Evolutionary conservation across 768 basidiomycete species (phyloP), one percentile per base, ranked within the genome.

Genomic region (Russula dissimulans): DNA sequence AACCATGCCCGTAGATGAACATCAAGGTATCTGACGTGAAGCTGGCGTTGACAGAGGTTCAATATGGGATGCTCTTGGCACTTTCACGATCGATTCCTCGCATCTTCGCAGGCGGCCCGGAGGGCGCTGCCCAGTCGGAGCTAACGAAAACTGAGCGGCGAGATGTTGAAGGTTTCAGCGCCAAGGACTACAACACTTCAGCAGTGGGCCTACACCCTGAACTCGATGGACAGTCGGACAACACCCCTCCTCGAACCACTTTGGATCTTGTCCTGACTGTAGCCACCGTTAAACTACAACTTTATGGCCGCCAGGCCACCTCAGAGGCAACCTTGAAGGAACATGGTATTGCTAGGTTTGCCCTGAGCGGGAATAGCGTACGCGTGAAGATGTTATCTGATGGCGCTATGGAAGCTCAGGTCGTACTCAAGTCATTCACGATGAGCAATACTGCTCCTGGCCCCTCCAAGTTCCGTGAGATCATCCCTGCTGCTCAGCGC

Each of bases 401-500:
- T 70, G 87, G 89, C 18, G 81, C 91, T n/a, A 78, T 81, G 61
- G 92, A 97, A 71, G 86, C 88, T 3, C 94, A 97, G 72, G 74
- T 97, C 50, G 78, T 93, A 31, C 73, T 97, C n/a, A 84, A 85
- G 66, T 95, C 95, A 0, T 87, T 98, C 68, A 92, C 92, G 0
- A 87, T 97, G 78, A 85, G 81, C 71, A 95, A 95, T 69, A 97
- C 86, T 2, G 79, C 87, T 54, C 81, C 89, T 0, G 91, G 91
- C 7, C 77, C 77, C 49, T 89, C 91, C 29, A 86, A 81, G 67
- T 97, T 94, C 76, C 83, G 94, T 44, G 95, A 98, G 71, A 94
- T 99, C 58, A 90, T 99, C 62, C 95, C 97, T 12, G 86, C 93
- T 5, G 88, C 91, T 14, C 81, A 85, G 58, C 92, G 97, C 66